Evolutionary conservation across 2,329 filamentous ascomycete genomes (phyloP), one percentile per base, ranked within the genome.

Genomic region (Trichophaea hybrida): DNA sequence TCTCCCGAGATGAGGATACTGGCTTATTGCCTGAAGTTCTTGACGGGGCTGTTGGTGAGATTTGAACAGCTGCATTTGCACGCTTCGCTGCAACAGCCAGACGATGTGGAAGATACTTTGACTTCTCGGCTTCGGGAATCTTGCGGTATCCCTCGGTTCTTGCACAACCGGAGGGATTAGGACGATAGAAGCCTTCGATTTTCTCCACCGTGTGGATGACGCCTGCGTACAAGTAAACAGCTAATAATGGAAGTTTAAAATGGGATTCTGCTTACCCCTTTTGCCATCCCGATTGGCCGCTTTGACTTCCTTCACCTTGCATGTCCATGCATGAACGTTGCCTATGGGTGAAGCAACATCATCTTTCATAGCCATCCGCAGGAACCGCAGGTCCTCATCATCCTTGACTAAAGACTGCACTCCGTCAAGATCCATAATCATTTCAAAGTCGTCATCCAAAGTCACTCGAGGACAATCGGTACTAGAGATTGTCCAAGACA

Each of bases 111-210:
- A 98, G 79, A 70, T 98, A 98, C 71, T 96, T 95, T 33, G 90
- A 95, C 75, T 98, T 98, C 72, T 98, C 93, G 0, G 88, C 88
- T 71, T 98, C 94, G 63, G 94, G 79, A 59, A 98, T 97, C 76
- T 91, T 94, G 76, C 94, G 91, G 69, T 89, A 83, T 33, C 89
- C 90, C 74, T 98, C 90, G 0, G 93, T 96, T 59, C 93, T 82
- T 59, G 93, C 93, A 67, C 83, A 86, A 37, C 93, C 93, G 7
- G 88, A 88, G 0, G 78, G 63, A 66, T 96, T 98, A 0, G 87
- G 82, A 44, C 96, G 87, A 69, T 96, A 64, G 69, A 85, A 84
- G 43, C 81, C 82, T 64, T 78, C 73, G 60, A 85, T 83, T 65
- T 75, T 76, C 32, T 78, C 76, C 61, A 76, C 74, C 17, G 74